phyloP scores from a whole-genome alignment of 2,329 filamentous ascomycete species.

The Epichloe elymi region DNA sequence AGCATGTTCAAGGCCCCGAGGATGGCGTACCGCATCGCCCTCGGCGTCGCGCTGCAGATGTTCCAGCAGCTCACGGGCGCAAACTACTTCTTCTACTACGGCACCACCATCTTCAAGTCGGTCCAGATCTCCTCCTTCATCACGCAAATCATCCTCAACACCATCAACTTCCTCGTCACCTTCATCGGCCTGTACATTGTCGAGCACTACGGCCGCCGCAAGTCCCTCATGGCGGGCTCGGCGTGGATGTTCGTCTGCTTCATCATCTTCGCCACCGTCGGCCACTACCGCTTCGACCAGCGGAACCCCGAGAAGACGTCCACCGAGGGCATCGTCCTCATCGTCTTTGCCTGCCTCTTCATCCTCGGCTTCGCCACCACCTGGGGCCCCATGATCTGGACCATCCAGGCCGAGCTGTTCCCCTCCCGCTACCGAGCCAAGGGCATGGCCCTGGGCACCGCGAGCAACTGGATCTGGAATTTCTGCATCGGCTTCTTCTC shows the following conservation, averaged over 20 bases:
- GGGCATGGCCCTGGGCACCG: conserved; percentile 38
- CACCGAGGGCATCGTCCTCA: conserved; percentile 43
- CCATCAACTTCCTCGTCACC: conserved; percentile 54
- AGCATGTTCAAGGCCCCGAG: conserved; percentile 51
- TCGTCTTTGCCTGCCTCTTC: conserved; percentile 50
- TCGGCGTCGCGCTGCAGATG: conserved; percentile 49
- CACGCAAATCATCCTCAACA: conserved; percentile 53
- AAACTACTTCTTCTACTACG: conserved; percentile 56
- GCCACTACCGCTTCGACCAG: conserved; percentile 32
- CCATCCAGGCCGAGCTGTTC: conserved; percentile 46
- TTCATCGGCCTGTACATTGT: conserved; percentile 59
- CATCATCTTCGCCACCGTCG: conserved; percentile 41
- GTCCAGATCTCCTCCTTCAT: conserved; percentile 45
- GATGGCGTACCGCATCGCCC: conserved; percentile 48
- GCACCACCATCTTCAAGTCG: conserved; percentile 36
- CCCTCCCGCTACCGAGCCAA: conserved; percentile 37
- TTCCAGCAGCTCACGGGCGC: conserved; percentile 57
- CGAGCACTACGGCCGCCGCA: conserved; percentile 51
- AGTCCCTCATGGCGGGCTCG: conserved; percentile 48
- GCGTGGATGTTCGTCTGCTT: conserved; percentile 50
- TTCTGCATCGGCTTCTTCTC: conserved; percentile 26
- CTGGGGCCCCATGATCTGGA: conserved; percentile 37
- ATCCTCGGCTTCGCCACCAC: conserved; percentile 36
- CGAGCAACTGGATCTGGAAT: conserved; percentile 29
- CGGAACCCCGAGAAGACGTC: conserved; percentile 20